Conservation (phyloP, 2,329 filamentous ascomycete species). For the Ophioceras dolichostomum region DNA sequence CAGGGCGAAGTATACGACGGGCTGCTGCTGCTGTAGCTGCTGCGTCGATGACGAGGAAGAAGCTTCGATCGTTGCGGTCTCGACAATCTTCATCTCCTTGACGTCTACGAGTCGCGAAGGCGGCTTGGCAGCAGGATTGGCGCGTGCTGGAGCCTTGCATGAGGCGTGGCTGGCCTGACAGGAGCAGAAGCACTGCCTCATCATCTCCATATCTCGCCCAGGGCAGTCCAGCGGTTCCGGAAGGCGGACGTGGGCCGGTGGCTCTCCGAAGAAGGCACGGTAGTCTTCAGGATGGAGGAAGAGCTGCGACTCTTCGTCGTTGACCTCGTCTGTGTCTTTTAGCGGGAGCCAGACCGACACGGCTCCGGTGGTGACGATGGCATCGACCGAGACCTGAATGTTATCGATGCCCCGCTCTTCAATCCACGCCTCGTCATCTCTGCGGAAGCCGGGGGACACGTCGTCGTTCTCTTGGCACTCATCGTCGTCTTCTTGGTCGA, state of each 20-base stretch:
- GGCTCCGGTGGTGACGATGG: background rate
- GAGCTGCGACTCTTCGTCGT: background rate
- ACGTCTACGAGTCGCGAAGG: background rate
- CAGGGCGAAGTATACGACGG: background rate
- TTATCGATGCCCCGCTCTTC: background rate
- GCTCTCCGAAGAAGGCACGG: background rate
- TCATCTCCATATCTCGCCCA: background rate
- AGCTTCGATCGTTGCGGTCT: too few species aligned
- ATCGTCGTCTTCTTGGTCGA: too few species aligned
- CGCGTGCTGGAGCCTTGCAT: background rate
- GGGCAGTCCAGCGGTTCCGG: background rate
- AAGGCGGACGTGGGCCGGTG: background rate
- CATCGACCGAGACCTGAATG: background rate
- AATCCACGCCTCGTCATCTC: background rate
- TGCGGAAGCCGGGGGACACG: background rate
- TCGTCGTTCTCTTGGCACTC: too few species aligned
- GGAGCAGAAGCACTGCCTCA: background rate
- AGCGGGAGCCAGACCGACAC: background rate
- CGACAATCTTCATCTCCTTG: background rate
- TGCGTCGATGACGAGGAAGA: too few species aligned
- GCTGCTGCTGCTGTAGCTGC: too few species aligned
- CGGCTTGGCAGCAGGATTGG: background rate
- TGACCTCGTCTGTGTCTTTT: background rate
- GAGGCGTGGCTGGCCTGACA: background rate
- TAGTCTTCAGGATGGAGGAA: background rate